phyloP scores from a whole-genome alignment of 208 protist species.

The Vickermania spadyakhi region DNA sequence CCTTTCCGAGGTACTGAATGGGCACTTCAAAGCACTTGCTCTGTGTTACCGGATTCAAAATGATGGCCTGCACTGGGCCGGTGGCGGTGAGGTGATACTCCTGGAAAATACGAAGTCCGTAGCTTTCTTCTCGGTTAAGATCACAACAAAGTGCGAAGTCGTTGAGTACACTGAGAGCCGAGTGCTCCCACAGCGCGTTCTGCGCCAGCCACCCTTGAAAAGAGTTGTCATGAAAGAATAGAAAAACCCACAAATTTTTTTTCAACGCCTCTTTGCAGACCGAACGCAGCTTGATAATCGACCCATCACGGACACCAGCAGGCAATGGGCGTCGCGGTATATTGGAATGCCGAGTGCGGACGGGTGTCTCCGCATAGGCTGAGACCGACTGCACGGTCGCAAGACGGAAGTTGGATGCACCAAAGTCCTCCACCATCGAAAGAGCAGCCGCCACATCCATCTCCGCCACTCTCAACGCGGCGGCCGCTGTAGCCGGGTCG shows the following conservation, averaged over 20 bases:
- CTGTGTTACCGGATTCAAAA: background rate
- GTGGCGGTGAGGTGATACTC: background rate
- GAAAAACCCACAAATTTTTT: background rate
- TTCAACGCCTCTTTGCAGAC: background rate
- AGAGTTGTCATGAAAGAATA: background rate
- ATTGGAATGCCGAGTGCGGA: background rate
- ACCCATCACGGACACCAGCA: background rate
- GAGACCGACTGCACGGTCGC: background rate
- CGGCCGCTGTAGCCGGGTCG: background rate
- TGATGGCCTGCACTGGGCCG: background rate
- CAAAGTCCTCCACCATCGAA: background rate
- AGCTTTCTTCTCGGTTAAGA: background rate
- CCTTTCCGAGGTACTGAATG: too few relatives aligned
- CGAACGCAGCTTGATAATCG: background rate
- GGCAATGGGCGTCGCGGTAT: background rate
- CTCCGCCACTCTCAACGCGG: background rate
- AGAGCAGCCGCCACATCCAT: background rate
- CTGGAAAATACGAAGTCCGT: background rate
- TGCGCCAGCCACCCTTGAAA: background rate
- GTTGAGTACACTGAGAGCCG: background rate
- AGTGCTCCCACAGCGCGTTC: background rate
- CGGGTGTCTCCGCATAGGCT: background rate
- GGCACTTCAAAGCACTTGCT: background rate
- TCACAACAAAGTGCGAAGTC: background rate
- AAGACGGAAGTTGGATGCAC: background rate